Percentiles rank a stretch among this genome's conserved stretches.
phyloP scores from a whole-genome alignment of 1,284 basidiomycete species.

The Tranzscheliella williamsii region DNA sequence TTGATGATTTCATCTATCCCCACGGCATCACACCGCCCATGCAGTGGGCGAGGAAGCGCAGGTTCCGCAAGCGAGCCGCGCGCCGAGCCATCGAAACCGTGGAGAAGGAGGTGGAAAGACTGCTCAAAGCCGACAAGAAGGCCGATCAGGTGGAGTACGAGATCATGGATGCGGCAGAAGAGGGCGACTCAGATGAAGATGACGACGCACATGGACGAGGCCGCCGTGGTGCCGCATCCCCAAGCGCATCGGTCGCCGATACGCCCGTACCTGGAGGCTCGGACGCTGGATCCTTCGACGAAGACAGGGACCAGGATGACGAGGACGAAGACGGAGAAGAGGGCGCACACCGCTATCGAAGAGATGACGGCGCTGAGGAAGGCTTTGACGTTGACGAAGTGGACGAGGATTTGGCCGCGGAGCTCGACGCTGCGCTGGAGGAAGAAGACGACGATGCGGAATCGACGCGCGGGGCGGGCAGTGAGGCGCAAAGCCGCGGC shows the following conservation, averaged over 20 bases:
- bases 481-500: slow-evolving; percentile 44
- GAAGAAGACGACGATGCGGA: slow-evolving; percentile 69
- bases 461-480: slow-evolving; percentile 55
- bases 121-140: slow-evolving; percentile 82
- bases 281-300: slow-evolving; percentile 24
- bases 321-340: slow-evolving; percentile 60
- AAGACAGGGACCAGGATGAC: slow-evolving; percentile 20
- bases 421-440: slow-evolving; percentile 63
- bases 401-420: slow-evolving; percentile 62
- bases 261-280: slow-evolving; percentile 24
- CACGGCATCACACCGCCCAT: slow-evolving; percentile 95
- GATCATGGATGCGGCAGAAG: slow-evolving; percentile 53
- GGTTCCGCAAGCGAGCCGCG: slow-evolving; percentile 88
- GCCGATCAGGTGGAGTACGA: slow-evolving; percentile 70
- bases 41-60: slow-evolving; percentile 83
- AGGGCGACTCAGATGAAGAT: slow-evolving; percentile 44
- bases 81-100: slow-evolving; percentile 92
- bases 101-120: slow-evolving; percentile 90
- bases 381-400: slow-evolving; percentile 69
- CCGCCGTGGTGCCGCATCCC: slow-evolving; percentile 45
- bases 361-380: slow-evolving; percentile 64
- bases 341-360: slow-evolving; percentile 56
- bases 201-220: slow-evolving; percentile 25
- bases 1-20: slow-evolving; percentile 96
- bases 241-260: slow-evolving; percentile 22